Base-by-base conservation (phyloP, 331 rosid species). In the Quercus phellos region DNA sequence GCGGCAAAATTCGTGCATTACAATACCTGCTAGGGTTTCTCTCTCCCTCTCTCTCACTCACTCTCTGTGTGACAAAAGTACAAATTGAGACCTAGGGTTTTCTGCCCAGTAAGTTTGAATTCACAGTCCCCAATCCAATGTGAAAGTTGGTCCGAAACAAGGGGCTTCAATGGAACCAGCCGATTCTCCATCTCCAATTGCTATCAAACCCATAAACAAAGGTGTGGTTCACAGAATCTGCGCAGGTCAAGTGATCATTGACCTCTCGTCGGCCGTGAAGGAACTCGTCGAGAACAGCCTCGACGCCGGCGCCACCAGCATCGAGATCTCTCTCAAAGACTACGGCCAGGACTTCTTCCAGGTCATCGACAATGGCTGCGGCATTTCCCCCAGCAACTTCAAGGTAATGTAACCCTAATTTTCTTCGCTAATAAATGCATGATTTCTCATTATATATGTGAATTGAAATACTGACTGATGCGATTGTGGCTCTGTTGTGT, bases 271-370 rank as follows among this genome's bases (percentile, higher is more conserved):
- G 51, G 98, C 99, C 18, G 94, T 94, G 46, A 94, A 94, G 77
- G 99, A 94, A 55, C 81, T 94, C 70, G 97, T 94, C 80, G 99
- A 94, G 79, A 94, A 94, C 83, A 92, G 99, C 90, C 80, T 94
- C 78, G 99, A 94, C 72, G 94, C 99, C 66, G 90, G 91, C 73
- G 90, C 98, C 77, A 90, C 98, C 74, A 68, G 86, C 90, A 80
- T 94, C 74, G 99, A 92, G 79, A 87, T 94, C 73, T n/a, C 90
- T 5, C 88, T 94, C 76, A 91, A 85, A 71, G 91, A 87, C 34
- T 86, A 83, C 75, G 99, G 99, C 60, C 87, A 90, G 75, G 92
- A 90, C 55, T 88, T 77, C 81, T 86, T 94, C 81, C 99, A 92
- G 79, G 97, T 94, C 78, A 76, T 83, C 83, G 98, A 94, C 72